Evolutionary conservation across 2,329 filamentous ascomycete species (phyloP).

Genomic region (Fusarium circinatum): DNA sequence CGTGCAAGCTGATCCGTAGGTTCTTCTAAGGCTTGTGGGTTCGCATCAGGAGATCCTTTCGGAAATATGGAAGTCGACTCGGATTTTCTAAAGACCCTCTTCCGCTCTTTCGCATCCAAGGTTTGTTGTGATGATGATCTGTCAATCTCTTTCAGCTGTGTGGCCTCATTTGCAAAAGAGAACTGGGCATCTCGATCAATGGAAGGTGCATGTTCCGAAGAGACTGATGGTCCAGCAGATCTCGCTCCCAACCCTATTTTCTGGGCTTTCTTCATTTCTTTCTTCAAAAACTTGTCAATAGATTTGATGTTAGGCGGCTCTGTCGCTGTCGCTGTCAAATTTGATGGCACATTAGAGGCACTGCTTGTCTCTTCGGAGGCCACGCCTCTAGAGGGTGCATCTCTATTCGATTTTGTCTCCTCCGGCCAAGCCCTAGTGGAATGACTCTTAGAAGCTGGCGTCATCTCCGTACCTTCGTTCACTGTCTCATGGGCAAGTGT

Average conservation of each 20-base stretch:
- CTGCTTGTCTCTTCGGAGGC: background rate
- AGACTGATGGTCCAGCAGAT: background rate
- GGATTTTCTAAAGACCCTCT: constrained; percentile 28
- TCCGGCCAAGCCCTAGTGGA: background rate
- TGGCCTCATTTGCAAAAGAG: background rate
- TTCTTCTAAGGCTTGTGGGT: constrained; percentile 4
- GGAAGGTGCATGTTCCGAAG: background rate
- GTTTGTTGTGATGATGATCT: background rate
- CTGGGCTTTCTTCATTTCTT: constrained; percentile 52
- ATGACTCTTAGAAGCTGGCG: background rate
- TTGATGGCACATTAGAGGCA: background rate
- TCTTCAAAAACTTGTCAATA: constrained; percentile 44
- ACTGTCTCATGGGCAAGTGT: background rate
- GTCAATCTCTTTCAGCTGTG: background rate
- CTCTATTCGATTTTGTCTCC: background rate
- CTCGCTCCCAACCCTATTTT: constrained; percentile 42
- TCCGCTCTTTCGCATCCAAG: constrained; percentile 46
- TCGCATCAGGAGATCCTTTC: constrained; percentile 8
- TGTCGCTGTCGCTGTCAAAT: background rate
- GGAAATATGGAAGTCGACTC: background rate
- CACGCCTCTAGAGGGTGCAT: background rate
- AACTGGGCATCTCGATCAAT: background rate
- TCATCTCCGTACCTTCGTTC: background rate
- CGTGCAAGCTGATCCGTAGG: background rate
- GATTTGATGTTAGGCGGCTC: background rate